Evolutionary conservation across 352 stramenopile genomes (phyloP).

Genomic region (Globisporangium abappressorium): DNA sequence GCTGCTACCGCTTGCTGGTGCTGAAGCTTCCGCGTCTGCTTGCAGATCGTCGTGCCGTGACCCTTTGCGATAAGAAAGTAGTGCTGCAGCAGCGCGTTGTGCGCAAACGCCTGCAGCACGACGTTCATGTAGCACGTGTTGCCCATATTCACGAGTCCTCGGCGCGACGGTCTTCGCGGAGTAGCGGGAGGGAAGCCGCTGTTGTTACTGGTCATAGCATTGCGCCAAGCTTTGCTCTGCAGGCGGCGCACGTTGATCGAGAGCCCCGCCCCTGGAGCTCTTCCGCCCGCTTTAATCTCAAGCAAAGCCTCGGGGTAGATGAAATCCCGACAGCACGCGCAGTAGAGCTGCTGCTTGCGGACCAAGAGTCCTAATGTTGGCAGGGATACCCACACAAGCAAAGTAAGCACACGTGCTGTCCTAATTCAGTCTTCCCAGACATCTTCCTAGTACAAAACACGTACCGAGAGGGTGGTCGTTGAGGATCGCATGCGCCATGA

Average conservation of each 20-base stretch:
- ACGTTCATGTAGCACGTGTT: conserved; percentile 87
- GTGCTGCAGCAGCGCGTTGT: conserved; percentile 70
- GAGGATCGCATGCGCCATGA: conserved; percentile 65
- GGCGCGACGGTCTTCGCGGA: conserved; percentile 21
- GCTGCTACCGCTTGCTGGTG: not conserved
- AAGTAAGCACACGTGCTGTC: not conserved
- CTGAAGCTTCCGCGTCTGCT: conserved; percentile 42
- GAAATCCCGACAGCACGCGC: conserved; percentile 54
- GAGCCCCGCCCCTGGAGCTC: not conserved
- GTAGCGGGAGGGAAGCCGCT: conserved; percentile 16
- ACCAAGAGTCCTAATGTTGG: conserved; percentile 33
- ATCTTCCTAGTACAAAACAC: not conserved
- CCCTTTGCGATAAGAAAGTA: conserved; percentile 64
- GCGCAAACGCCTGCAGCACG: conserved; percentile 64
- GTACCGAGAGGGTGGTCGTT: conserved; percentile 59
- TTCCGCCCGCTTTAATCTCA: not conserved
- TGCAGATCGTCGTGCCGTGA: conserved; percentile 62
- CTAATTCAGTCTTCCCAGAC: not conserved
- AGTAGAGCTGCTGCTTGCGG: conserved; percentile 53
- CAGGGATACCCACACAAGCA: not conserved
- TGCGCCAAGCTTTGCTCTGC: conserved; percentile 19
- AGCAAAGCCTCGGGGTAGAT: conserved; percentile 43
- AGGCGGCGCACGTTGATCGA: not conserved
- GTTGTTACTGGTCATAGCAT: conserved; percentile 7
- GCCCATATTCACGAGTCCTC: conserved; percentile 80